phyloP scores from a whole-genome alignment of 1,284 basidiomycete species.

The Pulchroboletus neoregius region DNA sequence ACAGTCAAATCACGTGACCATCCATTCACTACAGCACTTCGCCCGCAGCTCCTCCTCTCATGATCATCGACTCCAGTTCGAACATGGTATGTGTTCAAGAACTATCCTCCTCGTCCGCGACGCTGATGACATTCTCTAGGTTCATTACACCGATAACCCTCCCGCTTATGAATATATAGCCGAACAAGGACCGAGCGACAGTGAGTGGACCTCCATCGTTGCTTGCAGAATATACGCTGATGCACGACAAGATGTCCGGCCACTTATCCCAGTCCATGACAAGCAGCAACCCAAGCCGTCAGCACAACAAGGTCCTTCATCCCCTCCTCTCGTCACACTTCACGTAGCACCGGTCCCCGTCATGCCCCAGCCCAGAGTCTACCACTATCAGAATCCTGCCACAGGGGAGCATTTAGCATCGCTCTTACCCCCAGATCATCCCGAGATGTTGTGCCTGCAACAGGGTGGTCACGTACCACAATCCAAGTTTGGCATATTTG shows the following conservation, averaged over 20 bases:
- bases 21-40: neutral
- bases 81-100: conserved; percentile 28
- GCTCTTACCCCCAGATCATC: conserved; percentile 66
- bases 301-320: conserved; percentile 6
- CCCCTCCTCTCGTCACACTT: conserved; percentile 19
- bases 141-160: conserved; percentile 25
- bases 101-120: neutral
- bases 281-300: conserved; percentile 14
- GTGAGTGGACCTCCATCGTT: conserved; percentile 18
- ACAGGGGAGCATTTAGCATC: conserved; percentile 49
- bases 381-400: conserved; percentile 42
- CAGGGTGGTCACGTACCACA: conserved; percentile 60
- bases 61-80: conserved; percentile 26
- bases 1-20: conserved; percentile 23
- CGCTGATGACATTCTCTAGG: conserved; percentile 11
- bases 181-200: conserved; percentile 9
- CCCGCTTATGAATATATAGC: conserved; percentile 27
- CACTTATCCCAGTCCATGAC: too few relatives aligned
- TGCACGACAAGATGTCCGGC: conserved; percentile 15
- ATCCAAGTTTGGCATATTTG: conserved; percentile 63
- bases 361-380: conserved; percentile 33
- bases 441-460: conserved; percentile 77
- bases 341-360: conserved; percentile 25
- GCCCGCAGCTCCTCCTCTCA: conserved; percentile 12
- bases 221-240: conserved; percentile 1